These are phyloP conservation scores for Boletus coccyginus DNA, from an alignment of 768 basidiomycete species.

Conservation along the genomic window DNA sequence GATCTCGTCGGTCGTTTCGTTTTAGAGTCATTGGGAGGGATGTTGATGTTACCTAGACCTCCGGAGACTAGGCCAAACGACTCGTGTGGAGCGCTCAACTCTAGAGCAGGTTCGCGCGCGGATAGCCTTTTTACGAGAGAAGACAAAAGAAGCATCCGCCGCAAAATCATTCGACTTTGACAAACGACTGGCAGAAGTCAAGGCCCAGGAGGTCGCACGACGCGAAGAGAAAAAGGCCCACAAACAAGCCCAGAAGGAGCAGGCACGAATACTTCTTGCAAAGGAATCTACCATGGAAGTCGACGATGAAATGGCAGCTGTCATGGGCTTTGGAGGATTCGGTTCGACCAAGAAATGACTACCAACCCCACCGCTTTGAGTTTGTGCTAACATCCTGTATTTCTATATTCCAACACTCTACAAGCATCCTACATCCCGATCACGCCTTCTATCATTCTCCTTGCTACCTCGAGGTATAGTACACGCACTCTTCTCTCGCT, in stretches of 20 bases:
- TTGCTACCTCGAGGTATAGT: conserved; percentile 21
- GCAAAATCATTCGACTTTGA: conserved; percentile 97
- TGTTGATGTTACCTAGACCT: conserved; percentile 57
- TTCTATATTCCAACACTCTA: conserved; percentile 6
- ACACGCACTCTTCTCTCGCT: conserved; percentile 3
- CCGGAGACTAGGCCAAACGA: conserved; percentile 92
- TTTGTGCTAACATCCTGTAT: conserved; percentile 19
- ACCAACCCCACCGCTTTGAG: not conserved
- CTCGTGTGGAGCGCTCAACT: conserved; percentile 85
- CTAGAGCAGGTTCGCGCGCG: conserved; percentile 89
- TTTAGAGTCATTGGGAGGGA: not conserved
- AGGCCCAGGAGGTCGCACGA: conserved; percentile 62
- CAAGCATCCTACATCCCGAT: not conserved
- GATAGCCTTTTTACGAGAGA: conserved; percentile 84
- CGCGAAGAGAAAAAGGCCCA: conserved; percentile 75
- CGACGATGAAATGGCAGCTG: conserved; percentile 66
- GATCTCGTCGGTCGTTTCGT: conserved; percentile 67
- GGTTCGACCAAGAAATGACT: conserved; percentile 78
- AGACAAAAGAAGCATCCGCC: conserved; percentile 76
- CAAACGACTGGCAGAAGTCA: conserved; percentile 79
- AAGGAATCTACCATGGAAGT: conserved; percentile 45
- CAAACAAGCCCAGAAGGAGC: conserved; percentile 77
- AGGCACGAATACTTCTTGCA: conserved; percentile 62
- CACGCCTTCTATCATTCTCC: not conserved
- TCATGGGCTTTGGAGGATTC: conserved; percentile 95